Base-by-base conservation (phyloP, 176 grass and related monocot species). In the Oryza meridionalis region DNA sequence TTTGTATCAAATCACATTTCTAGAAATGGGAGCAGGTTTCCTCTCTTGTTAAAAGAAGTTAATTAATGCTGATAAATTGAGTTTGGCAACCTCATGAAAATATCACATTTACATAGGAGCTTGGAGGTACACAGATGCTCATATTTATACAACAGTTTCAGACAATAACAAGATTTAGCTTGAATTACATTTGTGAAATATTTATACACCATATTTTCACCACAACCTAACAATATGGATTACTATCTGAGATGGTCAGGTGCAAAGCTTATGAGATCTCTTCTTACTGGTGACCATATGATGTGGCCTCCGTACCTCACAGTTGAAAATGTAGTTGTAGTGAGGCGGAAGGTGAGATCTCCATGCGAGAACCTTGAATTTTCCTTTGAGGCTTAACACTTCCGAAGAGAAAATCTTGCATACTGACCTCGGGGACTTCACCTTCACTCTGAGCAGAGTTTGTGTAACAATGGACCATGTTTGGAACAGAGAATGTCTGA, bases 261-360 rank as follows among this genome's bases (percentile, higher is more conserved):
- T n/a, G 7, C 2, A 59, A n/a, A 11, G 62, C 16, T 82, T 64
- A 16, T 9, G 19, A n/a, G n/a, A 32, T 38, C 25, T 19, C 69
- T 47, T 73, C 24, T 63, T 82, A 19, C 17, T 33, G 2, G 38
- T 4, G 5, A 33, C 8, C 69, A 46, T 9, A 32, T 2, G 25
- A 7, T 32, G 3, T 65, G 37, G 11, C 6, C 16, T 82, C 33
- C 3, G 51, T 45, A 72, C 19, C 37, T 63, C 50, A 26, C 67
- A 71, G 0, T 13, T 13, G 22, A 31, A 6, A 4, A 58, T 44
- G 12, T 81, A 81, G 65, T 35, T 26, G 44, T 70, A 38, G 67
- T 81, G 22, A 55, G 80, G 80, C 14, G 69, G 80, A 9, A 82
- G 15, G 51, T 44, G 37, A 19, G 80, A 82, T 63, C 11, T 82